These are phyloP conservation scores for Oryza brachyantha DNA, from an alignment of 176 grass and related monocot species.

Conservation along the genomic window DNA sequence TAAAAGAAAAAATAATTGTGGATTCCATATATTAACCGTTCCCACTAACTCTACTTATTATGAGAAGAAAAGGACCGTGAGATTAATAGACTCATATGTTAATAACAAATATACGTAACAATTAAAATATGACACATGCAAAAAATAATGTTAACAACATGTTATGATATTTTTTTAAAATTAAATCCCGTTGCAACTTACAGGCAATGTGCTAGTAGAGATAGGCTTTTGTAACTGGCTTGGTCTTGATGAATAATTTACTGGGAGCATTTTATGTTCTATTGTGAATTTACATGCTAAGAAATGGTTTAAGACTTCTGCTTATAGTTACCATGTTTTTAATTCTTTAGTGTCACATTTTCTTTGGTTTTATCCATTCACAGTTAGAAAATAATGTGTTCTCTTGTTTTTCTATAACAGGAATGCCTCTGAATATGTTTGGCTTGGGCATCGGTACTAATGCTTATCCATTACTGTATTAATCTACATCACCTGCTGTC, in stretches of 20 bases:
- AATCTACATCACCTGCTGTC: neutral
- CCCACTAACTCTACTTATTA: too few species aligned
- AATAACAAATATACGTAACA: too few species aligned
- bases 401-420: conserved; percentile 50
- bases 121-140: too few species aligned
- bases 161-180: too few species aligned
- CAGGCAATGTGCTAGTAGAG: too few species aligned
- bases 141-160: too few species aligned
- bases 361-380: neutral
- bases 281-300: neutral
- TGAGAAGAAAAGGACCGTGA: too few species aligned
- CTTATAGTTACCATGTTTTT: neutral
- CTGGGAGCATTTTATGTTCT: neutral
- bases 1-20: too few species aligned
- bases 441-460: conserved; percentile 80
- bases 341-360: neutral
- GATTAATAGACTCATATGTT: too few species aligned
- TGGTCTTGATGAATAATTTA: neutral
- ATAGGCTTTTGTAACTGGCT: neutral
- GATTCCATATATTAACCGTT: too few species aligned
- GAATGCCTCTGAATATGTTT: conserved; percentile 82
- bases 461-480: conserved; percentile 8
- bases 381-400: conserved; percentile 10
- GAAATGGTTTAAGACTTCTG: neutral
- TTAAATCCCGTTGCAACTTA: too few species aligned